phyloP scores from a whole-genome alignment of 805 yeast genomes.

The Candida ulmi region DNA sequence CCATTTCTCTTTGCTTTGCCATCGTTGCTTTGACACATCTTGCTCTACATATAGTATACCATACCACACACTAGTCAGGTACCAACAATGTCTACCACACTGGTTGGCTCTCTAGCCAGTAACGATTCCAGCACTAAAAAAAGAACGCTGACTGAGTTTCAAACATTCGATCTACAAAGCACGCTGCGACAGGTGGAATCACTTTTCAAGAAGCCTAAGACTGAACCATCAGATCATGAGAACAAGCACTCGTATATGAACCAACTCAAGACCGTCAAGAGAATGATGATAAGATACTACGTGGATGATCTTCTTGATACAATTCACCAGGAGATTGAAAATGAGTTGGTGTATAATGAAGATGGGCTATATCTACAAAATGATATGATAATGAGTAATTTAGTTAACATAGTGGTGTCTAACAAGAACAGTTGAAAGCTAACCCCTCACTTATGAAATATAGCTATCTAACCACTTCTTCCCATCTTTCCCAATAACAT shows the following conservation, averaged over 20 bases:
- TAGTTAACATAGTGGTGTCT: background rate
- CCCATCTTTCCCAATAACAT: conserved; percentile 18
- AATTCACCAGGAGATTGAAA: background rate
- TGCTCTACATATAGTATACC: background rate
- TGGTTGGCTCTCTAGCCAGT: background rate
- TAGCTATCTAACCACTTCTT: conserved; percentile 16
- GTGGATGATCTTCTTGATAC: background rate
- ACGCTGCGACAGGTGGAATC: background rate
- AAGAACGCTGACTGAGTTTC: background rate
- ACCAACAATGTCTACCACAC: background rate
- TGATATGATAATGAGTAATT: background rate
- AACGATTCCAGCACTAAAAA: background rate
- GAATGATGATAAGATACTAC: background rate
- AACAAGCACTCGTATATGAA: background rate
- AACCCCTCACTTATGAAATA: background rate
- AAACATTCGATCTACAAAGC: background rate
- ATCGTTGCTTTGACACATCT: too few relatives aligned
- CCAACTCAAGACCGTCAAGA: background rate
- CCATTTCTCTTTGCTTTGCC: too few relatives aligned
- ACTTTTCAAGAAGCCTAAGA: conserved; percentile 1
- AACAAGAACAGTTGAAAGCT: background rate
- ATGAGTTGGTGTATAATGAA: conserved; percentile 1
- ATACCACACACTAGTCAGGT: too few relatives aligned
- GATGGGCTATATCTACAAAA: conserved; percentile 1
- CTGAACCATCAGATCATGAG: background rate